phyloP scores from a whole-genome alignment of 345 rosid species.

The Salix udensis region DNA sequence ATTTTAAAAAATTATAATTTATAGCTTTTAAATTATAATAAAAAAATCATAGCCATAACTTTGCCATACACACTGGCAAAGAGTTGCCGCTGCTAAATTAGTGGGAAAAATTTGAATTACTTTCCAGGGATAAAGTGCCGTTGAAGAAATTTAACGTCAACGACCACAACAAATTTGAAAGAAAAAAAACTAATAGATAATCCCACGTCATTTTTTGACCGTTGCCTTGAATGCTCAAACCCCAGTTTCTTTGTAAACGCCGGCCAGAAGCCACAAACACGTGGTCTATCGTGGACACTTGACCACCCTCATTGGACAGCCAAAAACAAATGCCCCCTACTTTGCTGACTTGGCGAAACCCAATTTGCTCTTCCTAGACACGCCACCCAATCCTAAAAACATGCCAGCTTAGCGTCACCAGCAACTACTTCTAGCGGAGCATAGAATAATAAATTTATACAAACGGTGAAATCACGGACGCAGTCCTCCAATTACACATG shows the following conservation, averaged over 20 bases:
- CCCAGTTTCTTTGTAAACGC: neutral
- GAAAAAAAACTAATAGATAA: neutral
- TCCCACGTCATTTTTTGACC: constrained; percentile 15
- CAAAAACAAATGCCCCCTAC: neutral
- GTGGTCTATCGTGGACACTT: neutral
- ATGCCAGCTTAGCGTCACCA: neutral
- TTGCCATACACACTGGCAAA: too few relatives aligned
- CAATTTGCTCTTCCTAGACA: neutral
- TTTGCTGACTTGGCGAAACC: neutral
- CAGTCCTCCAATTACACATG: too few relatives aligned
- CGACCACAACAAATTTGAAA: neutral
- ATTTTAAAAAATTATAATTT: too few relatives aligned
- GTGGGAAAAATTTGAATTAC: too few relatives aligned
- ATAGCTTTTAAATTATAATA: too few relatives aligned
- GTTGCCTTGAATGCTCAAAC: neutral
- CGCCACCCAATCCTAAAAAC: neutral
- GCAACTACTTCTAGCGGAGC: neutral
- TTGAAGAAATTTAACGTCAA: neutral
- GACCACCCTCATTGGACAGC: neutral
- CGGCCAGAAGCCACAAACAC: neutral
- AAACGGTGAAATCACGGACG: too few relatives aligned
- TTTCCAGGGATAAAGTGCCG: neutral
- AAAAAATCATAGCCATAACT: too few relatives aligned
- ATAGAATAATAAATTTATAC: neutral
- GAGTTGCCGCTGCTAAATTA: too few relatives aligned